Base-by-base conservation (phyloP, 2,329 filamentous ascomycete genomes). In the Apiospora saccharicola region DNA sequence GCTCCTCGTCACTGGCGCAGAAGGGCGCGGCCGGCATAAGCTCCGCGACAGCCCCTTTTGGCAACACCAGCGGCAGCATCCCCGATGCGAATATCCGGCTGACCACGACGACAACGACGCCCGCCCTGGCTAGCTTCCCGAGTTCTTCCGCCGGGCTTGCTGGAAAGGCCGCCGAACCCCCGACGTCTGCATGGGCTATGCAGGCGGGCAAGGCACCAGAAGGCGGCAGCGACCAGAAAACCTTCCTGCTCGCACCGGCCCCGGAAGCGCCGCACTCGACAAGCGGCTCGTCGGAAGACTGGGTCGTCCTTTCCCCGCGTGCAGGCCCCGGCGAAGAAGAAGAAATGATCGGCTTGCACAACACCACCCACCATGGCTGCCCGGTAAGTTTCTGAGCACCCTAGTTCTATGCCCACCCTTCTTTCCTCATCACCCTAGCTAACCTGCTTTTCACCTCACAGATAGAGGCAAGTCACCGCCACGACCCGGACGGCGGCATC, bases 401-500 rank as follows among this genome's bases (percentile, higher is more conserved):
- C 53, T 30, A 5, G 0, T 3, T 6, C 53, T 30, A 4, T 30
- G 6, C 19, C 51, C 13, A 3, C 19, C 19, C 8, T 6, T 13
- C 19, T 3, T n/a, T n/a, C n/a, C 2, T 10, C 12, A 1, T 41
- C 34, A 8, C 8, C 10, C 57, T 41, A 24, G 41, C 30, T 22
- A 19, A 37, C 13, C 3, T 4, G 6, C 3, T 5, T 7, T 37
- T 13, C 16, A 10, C 7, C 10, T 1, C 37, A 19, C 26, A 68
- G 67, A 68, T 68, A 13, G 41, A 30, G 30, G 41, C 67, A 19
- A 46, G 22, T 14, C 67, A 68, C 67, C 67, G 67, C 41, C 67
- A 68, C n/a, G 67, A 68, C 24, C 16, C 41, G 14, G 67, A 68
- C 34, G 67, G 67, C 41, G 43, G 67, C 26, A 34, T 68, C 24